Base-by-base conservation (phyloP, 257 asterid genomes). In the Fraxinus excelsior region DNA sequence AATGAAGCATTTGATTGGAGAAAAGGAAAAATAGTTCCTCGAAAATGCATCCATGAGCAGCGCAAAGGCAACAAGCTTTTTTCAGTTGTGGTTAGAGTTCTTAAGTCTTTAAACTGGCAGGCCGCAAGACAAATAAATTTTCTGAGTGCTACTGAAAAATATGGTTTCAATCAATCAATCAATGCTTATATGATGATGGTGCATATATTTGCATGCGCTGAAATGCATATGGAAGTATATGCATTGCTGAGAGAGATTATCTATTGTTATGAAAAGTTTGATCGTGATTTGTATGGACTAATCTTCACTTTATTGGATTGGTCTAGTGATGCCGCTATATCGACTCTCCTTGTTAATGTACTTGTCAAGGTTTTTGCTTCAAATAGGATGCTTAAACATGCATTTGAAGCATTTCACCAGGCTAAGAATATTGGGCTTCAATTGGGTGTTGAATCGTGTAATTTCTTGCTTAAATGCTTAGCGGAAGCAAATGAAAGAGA, bases 391-490 rank as follows among this genome's bases (percentile, higher is more conserved):
- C 77, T 88, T 67, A 90, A 83, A 72, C 79, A 83, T 46, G 92
- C 86, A 14, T 32, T 92, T 21, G 86, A 84, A 78, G 87, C 75
- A 25, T 79, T 81, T 78, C 23, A 40, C n/a, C 87, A 64, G 74
- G 85, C 88, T 26, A 87, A 76, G 84, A 70, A 76, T 44, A 69
- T 80, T 69, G 90, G 91, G 68, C 37, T 86, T 62, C 82, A 73
- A 79, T 88, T 85, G 25, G 76, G 81, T 49, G 79, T 86, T 66
- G 85, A 80, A 5, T 73, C 94, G 2, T 87, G 90, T 80, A 90
- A 90, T 84, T 87, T 87, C 81, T 85, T 88, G 89, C 91, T 90
- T 44, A 91, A 91, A 76, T 86, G 89, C 65, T 82, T 90, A 79
- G 81, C 84, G 13, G 92, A 90, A 67, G 83, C 83, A 19, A 80